phyloP scores from a whole-genome alignment of 78 protist genomes.

The Dictyostelium purpureum region DNA sequence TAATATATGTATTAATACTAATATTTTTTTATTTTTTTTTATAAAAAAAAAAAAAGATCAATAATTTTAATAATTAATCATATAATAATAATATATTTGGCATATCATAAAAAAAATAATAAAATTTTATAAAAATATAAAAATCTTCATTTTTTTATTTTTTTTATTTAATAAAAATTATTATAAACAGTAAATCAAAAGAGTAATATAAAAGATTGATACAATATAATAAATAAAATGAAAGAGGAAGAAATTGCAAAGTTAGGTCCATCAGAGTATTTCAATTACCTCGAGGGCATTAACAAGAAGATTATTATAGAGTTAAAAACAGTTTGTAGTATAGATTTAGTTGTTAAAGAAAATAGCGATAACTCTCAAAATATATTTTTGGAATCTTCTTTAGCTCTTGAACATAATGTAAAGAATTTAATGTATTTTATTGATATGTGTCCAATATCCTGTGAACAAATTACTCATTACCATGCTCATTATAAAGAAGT shows the following conservation, averaged over 20 bases:
- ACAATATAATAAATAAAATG: conserved; percentile 12
- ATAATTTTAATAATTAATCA: too few relatives aligned
- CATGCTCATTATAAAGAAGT: conserved; percentile 22
- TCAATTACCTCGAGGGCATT: conserved; percentile 2
- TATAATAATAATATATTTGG: too few relatives aligned
- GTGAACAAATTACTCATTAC: conserved; percentile 15
- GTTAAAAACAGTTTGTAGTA: conserved; percentile 10
- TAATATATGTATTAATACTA: too few relatives aligned
- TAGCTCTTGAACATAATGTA: conserved; percentile 20
- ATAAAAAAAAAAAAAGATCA: too few relatives aligned
- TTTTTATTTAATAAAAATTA: too few relatives aligned
- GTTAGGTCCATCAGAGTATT: conserved; percentile 16
- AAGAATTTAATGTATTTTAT: not conserved
- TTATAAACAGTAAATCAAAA: too few relatives aligned
- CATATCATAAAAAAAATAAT: too few relatives aligned
- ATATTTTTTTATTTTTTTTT: too few relatives aligned
- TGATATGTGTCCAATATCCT: conserved; percentile 26
- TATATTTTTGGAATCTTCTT: conserved; percentile 12
- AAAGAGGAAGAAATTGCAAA: conserved; percentile 5
- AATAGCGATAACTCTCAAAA: conserved; percentile 22
- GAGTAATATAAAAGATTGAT: too few relatives aligned
- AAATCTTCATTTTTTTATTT: too few relatives aligned
- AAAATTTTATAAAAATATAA: too few relatives aligned
- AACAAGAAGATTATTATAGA: conserved; percentile 43
- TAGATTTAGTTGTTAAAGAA: not conserved